Evolutionary conservation across 805 yeast genomes (phyloP), one percentile per base, ranked within the genome.

Genomic region (Saccharomycodes ludwigii): DNA sequence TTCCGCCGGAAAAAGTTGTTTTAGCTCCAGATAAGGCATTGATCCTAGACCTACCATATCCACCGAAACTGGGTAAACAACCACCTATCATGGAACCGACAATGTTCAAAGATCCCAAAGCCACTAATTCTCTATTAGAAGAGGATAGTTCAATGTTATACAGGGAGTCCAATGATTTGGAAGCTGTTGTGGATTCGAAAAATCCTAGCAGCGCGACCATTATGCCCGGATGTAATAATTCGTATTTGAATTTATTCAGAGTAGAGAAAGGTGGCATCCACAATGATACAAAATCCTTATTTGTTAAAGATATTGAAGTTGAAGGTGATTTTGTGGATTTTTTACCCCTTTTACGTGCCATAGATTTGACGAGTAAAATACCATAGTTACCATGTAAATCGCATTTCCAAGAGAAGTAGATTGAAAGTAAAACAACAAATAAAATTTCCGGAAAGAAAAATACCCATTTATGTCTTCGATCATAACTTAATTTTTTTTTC

Each of bases 131-230:
- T 38, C 96, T 68, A 52, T 91, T 86, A 3, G 58, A 45, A 12
- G 93, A 72, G 0, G 94, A 81, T 8, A 85, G 70, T 0, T 83
- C 76, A 21, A 70, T 30, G 39, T 81, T 78, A 40, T 72, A 73
- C n/a, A 67, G 62, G 1, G 86, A 67, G 1, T 93, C 91, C 18
- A 91, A 59, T 0, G 94, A 71, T 52, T 91, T 83, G 13, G 86
- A 80, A 1, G 96, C 95, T 0, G 95, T 85, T 1, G 95, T 81
- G 6, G 94, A 77, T 52, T 88, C 96, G 44, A 88, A 81, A 48
- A 88, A 84, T 0, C 97, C 97, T 22, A 88, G 58, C 48, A 84
- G 69, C 0, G 95, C 93, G 39, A 82, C 72, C 35, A 79, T 66
- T 38, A 85, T 72, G 0, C 91, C 71, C 1, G 88, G 66, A n/a